These are phyloP conservation scores for Neonectria neomacrospora DNA, from an alignment of 2,329 filamentous ascomycete species.

Conservation along the genomic window DNA sequence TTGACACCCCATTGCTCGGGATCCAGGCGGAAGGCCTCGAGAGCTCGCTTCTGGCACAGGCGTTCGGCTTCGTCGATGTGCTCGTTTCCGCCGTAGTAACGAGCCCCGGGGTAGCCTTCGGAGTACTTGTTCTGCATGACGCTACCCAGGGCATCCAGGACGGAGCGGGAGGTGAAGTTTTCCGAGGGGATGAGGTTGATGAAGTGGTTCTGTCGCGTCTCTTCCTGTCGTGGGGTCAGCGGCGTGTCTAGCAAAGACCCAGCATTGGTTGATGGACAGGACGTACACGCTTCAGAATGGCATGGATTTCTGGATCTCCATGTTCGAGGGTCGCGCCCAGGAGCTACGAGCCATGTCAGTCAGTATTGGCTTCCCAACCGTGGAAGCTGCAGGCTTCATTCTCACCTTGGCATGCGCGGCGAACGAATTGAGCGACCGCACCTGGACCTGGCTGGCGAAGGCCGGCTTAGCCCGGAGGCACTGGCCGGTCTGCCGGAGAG, in stretches of 20 bases:
- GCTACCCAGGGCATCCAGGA: slow-evolving; percentile 87
- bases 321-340: slow-evolving; percentile 80
- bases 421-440: slow-evolving; percentile 33
- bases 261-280: slow-evolving; percentile 30
- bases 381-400: rapidly evolving
- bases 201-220: slow-evolving; percentile 93
- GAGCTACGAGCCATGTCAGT: slow-evolving; percentile 63
- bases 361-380: not conserved
- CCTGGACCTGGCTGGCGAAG: slow-evolving; percentile 33
- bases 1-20: slow-evolving; percentile 94
- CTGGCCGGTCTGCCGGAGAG: slow-evolving; percentile 38
- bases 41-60: slow-evolving; percentile 85
- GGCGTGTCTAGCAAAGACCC: not conserved
- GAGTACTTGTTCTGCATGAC: slow-evolving; percentile 99
- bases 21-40: slow-evolving; percentile 85
- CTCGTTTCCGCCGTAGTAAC: slow-evolving; percentile 96
- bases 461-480: slow-evolving; percentile 40
- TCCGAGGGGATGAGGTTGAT: slow-evolving; percentile 95
- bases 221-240: slow-evolving; percentile 70
- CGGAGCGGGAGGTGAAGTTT: slow-evolving; percentile 91
- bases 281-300: slow-evolving; percentile 85
- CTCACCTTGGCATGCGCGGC: slow-evolving; percentile 41
- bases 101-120: slow-evolving; percentile 92
- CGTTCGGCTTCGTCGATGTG: slow-evolving; percentile 90
- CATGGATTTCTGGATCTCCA: slow-evolving; percentile 83